These are phyloP conservation scores for Aspergillus hancockii DNA, from an alignment of 495 filamentous ascomycete species.

Conservation along the genomic window DNA sequence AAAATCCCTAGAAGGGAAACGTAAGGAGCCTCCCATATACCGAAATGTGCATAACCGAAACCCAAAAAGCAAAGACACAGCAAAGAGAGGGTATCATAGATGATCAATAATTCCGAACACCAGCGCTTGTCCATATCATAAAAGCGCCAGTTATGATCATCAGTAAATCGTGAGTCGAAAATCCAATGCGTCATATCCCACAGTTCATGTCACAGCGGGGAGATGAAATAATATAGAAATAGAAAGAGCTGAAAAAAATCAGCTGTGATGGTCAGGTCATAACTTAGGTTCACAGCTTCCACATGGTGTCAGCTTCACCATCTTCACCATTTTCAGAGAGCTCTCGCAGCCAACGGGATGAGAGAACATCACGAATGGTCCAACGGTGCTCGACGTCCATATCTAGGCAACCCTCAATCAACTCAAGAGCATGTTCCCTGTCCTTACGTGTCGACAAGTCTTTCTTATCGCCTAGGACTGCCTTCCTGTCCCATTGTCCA, in stretches of 20 bases:
- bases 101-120: conserved; percentile 27
- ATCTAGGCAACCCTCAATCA: conserved; percentile 54
- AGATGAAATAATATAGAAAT: background rate
- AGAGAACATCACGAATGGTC: conserved; percentile 54
- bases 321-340: conserved; percentile 31
- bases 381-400: conserved; percentile 53
- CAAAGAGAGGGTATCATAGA: conserved; percentile 28
- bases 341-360: conserved; percentile 56
- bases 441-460: conserved; percentile 25
- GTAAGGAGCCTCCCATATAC: conserved; percentile 7
- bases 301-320: conserved; percentile 30
- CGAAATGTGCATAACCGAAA: conserved; percentile 2
- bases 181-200: background rate
- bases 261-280: background rate
- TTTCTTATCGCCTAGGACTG: conserved; percentile 40
- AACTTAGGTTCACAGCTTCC: conserved; percentile 37
- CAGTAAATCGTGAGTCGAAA: conserved; percentile 10
- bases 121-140: conserved; percentile 22
- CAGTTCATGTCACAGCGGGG: background rate
- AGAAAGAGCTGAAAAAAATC: background rate
- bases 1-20: background rate
- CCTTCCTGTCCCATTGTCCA: conserved; percentile 61
- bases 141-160: conserved; percentile 23
- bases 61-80: conserved; percentile 11
- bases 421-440: conserved; percentile 48